These are phyloP conservation scores for Aegilops umbellulata DNA, from an alignment of 176 grass and related monocot genomes.

Conservation along the genomic window DNA sequence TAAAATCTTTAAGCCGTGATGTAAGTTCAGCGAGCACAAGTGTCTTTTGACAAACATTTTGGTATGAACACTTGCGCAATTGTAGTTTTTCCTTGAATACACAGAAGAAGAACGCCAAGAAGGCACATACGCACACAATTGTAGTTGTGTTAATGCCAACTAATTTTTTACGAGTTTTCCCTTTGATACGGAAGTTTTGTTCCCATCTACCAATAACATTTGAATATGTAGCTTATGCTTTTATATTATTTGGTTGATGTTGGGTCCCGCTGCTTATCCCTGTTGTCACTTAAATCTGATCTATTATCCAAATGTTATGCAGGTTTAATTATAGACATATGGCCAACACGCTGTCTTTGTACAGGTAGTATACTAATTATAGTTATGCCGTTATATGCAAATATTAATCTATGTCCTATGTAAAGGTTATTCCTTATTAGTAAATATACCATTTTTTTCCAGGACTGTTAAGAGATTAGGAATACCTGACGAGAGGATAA, in stretches of 20 bases:
- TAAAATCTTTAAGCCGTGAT: neutral
- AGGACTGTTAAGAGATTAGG: conserved; percentile 96
- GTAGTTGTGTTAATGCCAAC: neutral
- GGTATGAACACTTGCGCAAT: neutral
- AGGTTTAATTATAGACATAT: conserved; percentile 99
- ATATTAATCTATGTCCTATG: neutral
- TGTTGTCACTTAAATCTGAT: neutral
- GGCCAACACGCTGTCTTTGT: conserved; percentile 91
- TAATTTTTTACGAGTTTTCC: neutral
- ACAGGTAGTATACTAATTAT: conserved; percentile 55
- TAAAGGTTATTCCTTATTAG: conserved; percentile 12
- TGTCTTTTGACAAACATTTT: neutral
- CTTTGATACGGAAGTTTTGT: neutral
- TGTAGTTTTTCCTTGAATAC: neutral
- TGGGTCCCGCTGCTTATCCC: neutral
- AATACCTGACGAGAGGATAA: conserved; percentile 94
- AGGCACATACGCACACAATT: neutral
- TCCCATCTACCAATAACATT: conserved; percentile 5
- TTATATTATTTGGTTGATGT: neutral
- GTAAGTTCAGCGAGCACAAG: neutral
- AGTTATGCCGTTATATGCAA: neutral
- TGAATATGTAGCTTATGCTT: conserved; percentile 2
- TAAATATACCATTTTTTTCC: conserved; percentile 13
- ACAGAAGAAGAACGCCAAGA: neutral
- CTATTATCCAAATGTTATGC: conserved; percentile 3